phyloP scores from a whole-genome alignment of 106 monocot species.

The Platanthera zijinensis region DNA sequence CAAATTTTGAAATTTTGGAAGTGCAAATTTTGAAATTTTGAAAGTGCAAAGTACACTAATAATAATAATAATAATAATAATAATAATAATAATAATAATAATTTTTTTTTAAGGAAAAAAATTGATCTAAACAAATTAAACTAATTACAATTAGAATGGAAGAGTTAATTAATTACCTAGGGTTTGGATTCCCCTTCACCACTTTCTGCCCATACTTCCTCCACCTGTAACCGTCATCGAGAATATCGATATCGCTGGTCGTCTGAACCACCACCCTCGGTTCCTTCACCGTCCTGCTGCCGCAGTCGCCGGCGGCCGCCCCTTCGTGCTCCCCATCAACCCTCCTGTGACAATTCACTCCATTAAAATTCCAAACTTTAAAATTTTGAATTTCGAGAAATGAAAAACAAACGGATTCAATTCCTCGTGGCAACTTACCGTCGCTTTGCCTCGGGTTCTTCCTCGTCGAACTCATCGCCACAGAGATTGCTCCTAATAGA shows the following conservation, averaged over 20 bases:
- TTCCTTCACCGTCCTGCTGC: slow-evolving; percentile 28
- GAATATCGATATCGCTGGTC: slow-evolving; percentile 45
- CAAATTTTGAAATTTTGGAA: too few relatives aligned
- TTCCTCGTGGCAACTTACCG: slow-evolving; percentile 19
- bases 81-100: too few relatives aligned
- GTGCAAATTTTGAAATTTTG: too few relatives aligned
- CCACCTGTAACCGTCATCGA: slow-evolving; percentile 51
- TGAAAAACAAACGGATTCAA: neutral
- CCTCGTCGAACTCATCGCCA: slow-evolving; percentile 25
- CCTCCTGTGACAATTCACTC: slow-evolving; percentile 14
- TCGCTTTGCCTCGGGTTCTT: slow-evolving; percentile 46
- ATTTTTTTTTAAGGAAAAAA: neutral
- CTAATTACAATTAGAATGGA: neutral
- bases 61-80: too few relatives aligned
- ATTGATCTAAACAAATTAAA: neutral
- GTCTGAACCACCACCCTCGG: slow-evolving; percentile 48
- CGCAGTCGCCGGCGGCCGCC: slow-evolving; percentile 10
- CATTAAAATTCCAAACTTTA: neutral
- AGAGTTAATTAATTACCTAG: slow-evolving; percentile 23
- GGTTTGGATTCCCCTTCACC: slow-evolving; percentile 57
- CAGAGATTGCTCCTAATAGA: slow-evolving; percentile 16
- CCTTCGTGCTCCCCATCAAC: slow-evolving; percentile 27
- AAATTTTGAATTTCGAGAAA: neutral
- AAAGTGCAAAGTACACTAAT: too few relatives aligned
- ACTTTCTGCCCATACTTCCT: slow-evolving; percentile 61